Conservation (phyloP, 371 early-diverging fungal species). For the Dinochytrium kinnereticum region DNA sequence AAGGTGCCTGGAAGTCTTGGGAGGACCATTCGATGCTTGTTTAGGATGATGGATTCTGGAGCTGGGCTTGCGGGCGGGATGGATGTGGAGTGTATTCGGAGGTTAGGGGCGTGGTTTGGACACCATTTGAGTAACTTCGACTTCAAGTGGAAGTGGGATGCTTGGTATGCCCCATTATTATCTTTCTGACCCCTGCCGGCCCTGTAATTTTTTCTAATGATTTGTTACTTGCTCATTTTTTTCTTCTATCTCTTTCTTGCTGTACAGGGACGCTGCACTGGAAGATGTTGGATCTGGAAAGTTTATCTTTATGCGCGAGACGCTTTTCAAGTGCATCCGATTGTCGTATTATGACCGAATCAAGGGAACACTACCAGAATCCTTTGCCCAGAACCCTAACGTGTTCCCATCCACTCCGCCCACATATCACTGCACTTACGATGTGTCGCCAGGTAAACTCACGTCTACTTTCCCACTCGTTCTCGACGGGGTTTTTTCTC, state of each 20-base stretch:
- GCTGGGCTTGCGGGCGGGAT: slow-evolving; percentile 49
- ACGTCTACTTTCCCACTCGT: too few relatives aligned
- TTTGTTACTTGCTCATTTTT: neutral
- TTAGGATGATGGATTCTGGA: slow-evolving; percentile 57
- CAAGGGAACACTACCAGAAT: slow-evolving; percentile 74
- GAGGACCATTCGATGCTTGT: slow-evolving; percentile 65
- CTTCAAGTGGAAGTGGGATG: slow-evolving; percentile 88
- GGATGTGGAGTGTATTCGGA: slow-evolving; percentile 85
- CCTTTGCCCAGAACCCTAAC: slow-evolving; percentile 46
- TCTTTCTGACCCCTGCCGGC: slow-evolving; percentile 5
- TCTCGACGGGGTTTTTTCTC: too few relatives aligned
- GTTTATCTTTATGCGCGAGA: slow-evolving; percentile 76
- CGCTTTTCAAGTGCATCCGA: slow-evolving; percentile 67
- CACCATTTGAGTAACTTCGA: slow-evolving; percentile 92
- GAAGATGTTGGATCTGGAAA: slow-evolving; percentile 34
- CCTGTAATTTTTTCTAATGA: neutral
- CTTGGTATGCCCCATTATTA: slow-evolving; percentile 65
- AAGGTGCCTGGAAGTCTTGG: slow-evolving; percentile 72
- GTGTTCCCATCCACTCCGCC: slow-evolving; percentile 73
- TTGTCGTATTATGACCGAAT: slow-evolving; percentile 90
- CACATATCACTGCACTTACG: slow-evolving; percentile 70
- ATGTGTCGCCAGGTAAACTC: slow-evolving; percentile 20
- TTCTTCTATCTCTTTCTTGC: neutral
- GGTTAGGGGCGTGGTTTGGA: slow-evolving; percentile 86
- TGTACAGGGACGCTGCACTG: slow-evolving; percentile 37